Percentiles rank a stretch among this genome's conserved stretches.
Conservation (phyloP, 2,329 filamentous ascomycete species). For the Arthroderma sp. region DNA sequence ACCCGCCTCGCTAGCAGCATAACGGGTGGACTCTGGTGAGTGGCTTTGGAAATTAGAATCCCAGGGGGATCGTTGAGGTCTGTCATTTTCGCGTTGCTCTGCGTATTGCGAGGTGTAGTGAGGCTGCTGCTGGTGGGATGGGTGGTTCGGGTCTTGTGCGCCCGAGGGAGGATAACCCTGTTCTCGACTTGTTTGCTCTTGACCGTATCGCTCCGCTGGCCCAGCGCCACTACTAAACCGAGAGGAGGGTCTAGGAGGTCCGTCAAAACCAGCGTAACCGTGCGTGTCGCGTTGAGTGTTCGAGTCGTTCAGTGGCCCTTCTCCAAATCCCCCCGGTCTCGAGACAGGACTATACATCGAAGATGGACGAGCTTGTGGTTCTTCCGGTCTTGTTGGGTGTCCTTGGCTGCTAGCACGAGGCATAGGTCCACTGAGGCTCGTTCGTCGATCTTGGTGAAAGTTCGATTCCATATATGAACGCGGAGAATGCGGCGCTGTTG, state of each 20-base stretch:
- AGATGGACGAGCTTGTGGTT: slow-evolving; percentile 17
- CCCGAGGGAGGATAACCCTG: slow-evolving; percentile 6
- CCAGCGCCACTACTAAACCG: slow-evolving; percentile 18
- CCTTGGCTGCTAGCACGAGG: slow-evolving; percentile 30
- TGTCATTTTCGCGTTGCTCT: slow-evolving; percentile 22
- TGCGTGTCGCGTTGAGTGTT: slow-evolving; percentile 15
- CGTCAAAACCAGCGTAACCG: slow-evolving; percentile 20
- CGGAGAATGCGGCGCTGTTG: slow-evolving; percentile 20
- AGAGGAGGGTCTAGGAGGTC: slow-evolving; percentile 14
- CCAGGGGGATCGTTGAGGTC: slow-evolving; percentile 20
- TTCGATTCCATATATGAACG: slow-evolving; percentile 22
- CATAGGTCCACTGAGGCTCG: slow-evolving; percentile 31
- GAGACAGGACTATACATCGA: slow-evolving; percentile 25
- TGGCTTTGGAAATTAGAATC: slow-evolving; percentile 26
- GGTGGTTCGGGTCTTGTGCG: slow-evolving; percentile 20
- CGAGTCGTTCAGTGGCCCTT: slow-evolving; percentile 13
- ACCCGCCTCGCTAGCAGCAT: slow-evolving; percentile 18
- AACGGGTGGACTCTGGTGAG: slow-evolving; percentile 27
- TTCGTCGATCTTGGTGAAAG: slow-evolving; percentile 25
- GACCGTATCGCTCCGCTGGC: slow-evolving; percentile 23
- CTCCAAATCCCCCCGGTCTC: slow-evolving; percentile 16
- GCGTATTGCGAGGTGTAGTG: slow-evolving; percentile 10
- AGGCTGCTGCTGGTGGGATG: slow-evolving; percentile 9
- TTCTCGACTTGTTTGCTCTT: slow-evolving; percentile 24
- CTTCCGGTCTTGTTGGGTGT: slow-evolving; percentile 17